Base-by-base conservation (phyloP, 352 stramenopile species). In the Globisporangium canariense region DNA sequence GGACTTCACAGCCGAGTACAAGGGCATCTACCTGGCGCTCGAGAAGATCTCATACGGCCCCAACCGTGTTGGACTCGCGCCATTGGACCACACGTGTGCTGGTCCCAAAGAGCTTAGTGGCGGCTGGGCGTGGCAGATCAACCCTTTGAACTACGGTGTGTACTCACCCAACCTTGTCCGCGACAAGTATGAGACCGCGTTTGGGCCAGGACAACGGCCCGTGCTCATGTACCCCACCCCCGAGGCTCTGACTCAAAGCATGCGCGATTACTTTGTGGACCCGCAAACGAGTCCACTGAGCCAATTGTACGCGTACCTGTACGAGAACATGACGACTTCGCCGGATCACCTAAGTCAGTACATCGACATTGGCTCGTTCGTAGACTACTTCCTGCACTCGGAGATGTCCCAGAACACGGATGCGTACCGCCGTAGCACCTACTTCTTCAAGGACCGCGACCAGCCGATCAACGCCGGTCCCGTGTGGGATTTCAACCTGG, bases 391-490 rank as follows among this genome's bases (percentile, higher is more conserved):
- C 8, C 43, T 49, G 16, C 43, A 49, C 3, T 49, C 43, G 0
- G 43, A 49, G 43, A 49, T 49, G 43, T 49, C 43, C 43, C 43
- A 49, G 43, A 49, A 49, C 43, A 49, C 43, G 43, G 43, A 49
- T 7, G 43, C 43, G 18, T 49, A 49, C 43, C 18, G 43, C 5
- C 43, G 43, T 18, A 49, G 43, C 43, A 22, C 43, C 4, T 49
- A 49, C 43, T 49, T 49, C 43, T 49, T 49, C 43, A 49, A 49
- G 43, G 43, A 49, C 16, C 43, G 43, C 43, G 43, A 22, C 16
- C 14, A 49, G 43, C 43, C 43, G 43, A 49, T 49, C 18, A 49
- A 49, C 16, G 43, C 43, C 3, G 43, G 43, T 1, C 43, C 43
- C 8, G 43, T 49, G 16, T 49, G 43, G 43, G 43, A 49, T 22